Conservation (phyloP, 2,329 filamentous ascomycete genomes). For the Ophiostoma perfectum region DNA sequence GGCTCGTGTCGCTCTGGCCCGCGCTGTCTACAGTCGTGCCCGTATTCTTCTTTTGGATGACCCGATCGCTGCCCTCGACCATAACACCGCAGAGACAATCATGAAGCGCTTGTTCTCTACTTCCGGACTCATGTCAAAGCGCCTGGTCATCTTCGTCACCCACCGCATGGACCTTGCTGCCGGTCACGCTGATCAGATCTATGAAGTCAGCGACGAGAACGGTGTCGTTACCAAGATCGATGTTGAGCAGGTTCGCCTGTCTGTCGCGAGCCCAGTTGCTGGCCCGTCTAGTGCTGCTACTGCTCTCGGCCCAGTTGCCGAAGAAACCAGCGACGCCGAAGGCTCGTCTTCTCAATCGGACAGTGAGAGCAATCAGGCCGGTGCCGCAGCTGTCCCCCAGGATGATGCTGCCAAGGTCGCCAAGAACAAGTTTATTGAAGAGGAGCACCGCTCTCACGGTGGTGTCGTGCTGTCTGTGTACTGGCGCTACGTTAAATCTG, state of each 20-base stretch:
- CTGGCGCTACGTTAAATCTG: conserved; percentile 79
- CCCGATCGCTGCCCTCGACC: conserved; percentile 58
- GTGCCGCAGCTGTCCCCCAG: conserved; percentile 32
- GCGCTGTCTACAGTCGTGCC: conserved; percentile 55
- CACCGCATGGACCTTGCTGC: conserved; percentile 73
- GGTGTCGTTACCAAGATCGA: conserved; percentile 35
- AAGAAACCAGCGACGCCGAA: conserved; percentile 33
- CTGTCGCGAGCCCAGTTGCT: conserved; percentile 32
- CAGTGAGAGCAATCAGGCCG: conserved; percentile 28
- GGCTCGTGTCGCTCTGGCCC: conserved; percentile 57
- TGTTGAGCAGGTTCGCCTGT: conserved; percentile 13
- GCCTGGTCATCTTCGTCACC: conserved; percentile 74
- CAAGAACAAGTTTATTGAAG: conserved; percentile 68
- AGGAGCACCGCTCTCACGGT: conserved; percentile 68
- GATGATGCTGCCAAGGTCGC: conserved; percentile 46
- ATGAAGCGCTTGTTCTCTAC: conserved; percentile 52
- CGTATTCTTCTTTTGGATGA: conserved; percentile 57
- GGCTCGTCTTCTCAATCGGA: conserved; percentile 22
- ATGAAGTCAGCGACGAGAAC: conserved; percentile 61
- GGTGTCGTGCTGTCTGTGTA: conserved; percentile 72
- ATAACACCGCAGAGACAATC: conserved; percentile 56
- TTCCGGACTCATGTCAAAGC: conserved; percentile 41
- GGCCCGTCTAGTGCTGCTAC: conserved; percentile 12
- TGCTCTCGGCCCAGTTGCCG: not conserved
- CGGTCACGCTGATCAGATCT: conserved; percentile 64